Percentiles rank a stretch among this genome's conserved stretches.
These are phyloP conservation scores for Chernovozyma sophiae-reginae DNA, from an alignment of 1,139 yeast genomes.

Conservation along the genomic window DNA sequence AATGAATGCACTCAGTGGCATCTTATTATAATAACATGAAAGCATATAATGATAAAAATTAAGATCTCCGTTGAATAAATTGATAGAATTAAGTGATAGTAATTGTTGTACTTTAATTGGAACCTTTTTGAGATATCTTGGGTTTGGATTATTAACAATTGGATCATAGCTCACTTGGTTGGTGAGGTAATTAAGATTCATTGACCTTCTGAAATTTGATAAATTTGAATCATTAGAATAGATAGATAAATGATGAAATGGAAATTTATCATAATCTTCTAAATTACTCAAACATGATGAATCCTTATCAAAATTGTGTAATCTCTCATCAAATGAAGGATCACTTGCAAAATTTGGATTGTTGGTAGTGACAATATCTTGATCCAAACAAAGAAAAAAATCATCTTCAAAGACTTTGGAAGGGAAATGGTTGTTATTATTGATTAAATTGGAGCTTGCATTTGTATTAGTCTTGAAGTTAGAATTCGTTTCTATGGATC, in stretches of 20 bases:
- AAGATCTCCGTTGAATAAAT: constrained; percentile 30
- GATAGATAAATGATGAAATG: constrained; percentile 32
- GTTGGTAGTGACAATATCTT: constrained; percentile 35
- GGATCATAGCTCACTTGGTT: constrained; percentile 5
- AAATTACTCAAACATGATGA: not conserved
- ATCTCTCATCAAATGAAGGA: constrained; percentile 11
- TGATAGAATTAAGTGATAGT: constrained; percentile 29
- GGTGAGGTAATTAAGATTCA: constrained; percentile 22
- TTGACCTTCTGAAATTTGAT: constrained; percentile 30
- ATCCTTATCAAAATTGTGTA: constrained; percentile 9
- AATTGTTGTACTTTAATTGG: constrained; percentile 37
- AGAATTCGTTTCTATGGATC: not conserved
- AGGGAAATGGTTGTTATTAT: not conserved
- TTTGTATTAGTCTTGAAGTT: not conserved
- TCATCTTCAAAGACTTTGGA: constrained; percentile 27
- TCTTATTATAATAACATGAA: constrained; percentile 38
- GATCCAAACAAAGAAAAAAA: constrained; percentile 32
- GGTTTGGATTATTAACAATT: constrained; percentile 5
- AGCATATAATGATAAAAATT: constrained; percentile 37
- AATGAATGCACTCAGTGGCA: constrained; percentile 24
- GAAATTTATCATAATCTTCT: constrained; percentile 27
- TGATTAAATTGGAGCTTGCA: not conserved
- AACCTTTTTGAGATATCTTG: constrained; percentile 21
- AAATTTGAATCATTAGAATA: constrained; percentile 39
- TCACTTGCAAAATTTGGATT: constrained; percentile 14